Evolutionary conservation across 2,329 filamentous ascomycete species (phyloP).

Genomic region (Nemania serpens): DNA sequence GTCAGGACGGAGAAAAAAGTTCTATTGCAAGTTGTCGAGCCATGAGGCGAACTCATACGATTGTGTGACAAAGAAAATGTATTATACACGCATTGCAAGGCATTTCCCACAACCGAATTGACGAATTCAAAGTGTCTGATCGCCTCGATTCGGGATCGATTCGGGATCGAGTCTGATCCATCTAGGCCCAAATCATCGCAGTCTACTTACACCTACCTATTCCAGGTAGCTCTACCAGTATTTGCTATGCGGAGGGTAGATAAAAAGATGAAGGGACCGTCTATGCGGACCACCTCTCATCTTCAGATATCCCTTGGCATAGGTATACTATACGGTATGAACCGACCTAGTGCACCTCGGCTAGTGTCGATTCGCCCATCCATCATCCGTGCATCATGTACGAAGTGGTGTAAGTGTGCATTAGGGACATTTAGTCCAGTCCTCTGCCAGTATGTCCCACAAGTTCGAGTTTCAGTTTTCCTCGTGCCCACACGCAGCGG

Average conservation of each 20-base stretch:
- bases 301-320: not conserved
- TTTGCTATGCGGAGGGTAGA: not conserved
- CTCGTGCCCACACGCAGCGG: not conserved
- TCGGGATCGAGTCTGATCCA: not conserved
- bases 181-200: not conserved
- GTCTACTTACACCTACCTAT: slow-evolving; percentile 7
- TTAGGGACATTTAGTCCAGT: not conserved
- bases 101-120: not conserved
- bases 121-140: not conserved
- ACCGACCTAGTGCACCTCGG: not conserved
- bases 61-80: not conserved
- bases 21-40: not conserved
- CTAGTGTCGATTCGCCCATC: not conserved
- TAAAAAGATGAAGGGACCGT: not conserved
- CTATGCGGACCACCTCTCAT: not conserved
- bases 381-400: slow-evolving; percentile 9
- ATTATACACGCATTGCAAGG: too few species aligned
- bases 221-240: not conserved
- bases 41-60: slow-evolving; percentile 22
- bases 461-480: not conserved
- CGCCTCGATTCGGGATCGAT: slow-evolving; percentile 1
- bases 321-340: slow-evolving; percentile 7
- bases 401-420: not conserved
- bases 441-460: slow-evolving; percentile 6
- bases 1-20: not conserved